A percentile compares a stretch with the other conserved stretches of the same genome.
Conservation (phyloP, 495 filamentous ascomycete species). For the Aspergillus coremiiformis region DNA sequence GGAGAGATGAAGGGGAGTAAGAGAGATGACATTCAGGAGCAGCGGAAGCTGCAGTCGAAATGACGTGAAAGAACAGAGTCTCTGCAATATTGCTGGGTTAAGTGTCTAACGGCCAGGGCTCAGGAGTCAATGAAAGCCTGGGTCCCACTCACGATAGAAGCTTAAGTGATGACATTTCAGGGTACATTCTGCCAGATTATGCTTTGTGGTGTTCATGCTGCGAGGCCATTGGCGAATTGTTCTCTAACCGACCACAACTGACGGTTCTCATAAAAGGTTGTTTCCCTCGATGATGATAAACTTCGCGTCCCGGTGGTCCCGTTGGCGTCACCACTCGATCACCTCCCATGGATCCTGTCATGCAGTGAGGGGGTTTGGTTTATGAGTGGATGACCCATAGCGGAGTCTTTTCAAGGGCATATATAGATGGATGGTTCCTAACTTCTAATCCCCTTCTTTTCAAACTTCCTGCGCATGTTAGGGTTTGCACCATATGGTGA, state of each 20-base stretch:
- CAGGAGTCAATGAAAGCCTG: not conserved
- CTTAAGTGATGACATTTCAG: not conserved
- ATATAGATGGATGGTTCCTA: no score
- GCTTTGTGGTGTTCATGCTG: not conserved
- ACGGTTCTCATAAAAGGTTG: no score
- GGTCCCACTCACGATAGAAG: not conserved
- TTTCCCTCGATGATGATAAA: not conserved
- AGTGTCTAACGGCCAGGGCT: not conserved
- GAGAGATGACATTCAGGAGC: conserved; percentile 3
- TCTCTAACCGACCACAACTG: not conserved
- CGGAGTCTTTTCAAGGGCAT: not conserved
- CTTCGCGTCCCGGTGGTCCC: conserved; percentile 6
- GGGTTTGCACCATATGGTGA: not conserved
- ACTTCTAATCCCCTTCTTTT: no score
- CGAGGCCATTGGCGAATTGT: not conserved
- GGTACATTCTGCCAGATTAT: not conserved
- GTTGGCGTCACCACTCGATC: conserved; percentile 14
- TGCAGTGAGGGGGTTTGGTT: not conserved
- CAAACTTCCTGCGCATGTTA: no score
- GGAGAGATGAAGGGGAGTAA: not conserved
- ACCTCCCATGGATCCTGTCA: conserved; percentile 1
- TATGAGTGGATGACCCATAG: not conserved
- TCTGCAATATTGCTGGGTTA: conserved; percentile 8
- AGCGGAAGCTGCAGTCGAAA: conserved; percentile 10
- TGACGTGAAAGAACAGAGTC: conserved; percentile 16